Base-by-base conservation (phyloP, 2,329 filamentous ascomycete genomes). In the Aspergillus nomiae region DNA sequence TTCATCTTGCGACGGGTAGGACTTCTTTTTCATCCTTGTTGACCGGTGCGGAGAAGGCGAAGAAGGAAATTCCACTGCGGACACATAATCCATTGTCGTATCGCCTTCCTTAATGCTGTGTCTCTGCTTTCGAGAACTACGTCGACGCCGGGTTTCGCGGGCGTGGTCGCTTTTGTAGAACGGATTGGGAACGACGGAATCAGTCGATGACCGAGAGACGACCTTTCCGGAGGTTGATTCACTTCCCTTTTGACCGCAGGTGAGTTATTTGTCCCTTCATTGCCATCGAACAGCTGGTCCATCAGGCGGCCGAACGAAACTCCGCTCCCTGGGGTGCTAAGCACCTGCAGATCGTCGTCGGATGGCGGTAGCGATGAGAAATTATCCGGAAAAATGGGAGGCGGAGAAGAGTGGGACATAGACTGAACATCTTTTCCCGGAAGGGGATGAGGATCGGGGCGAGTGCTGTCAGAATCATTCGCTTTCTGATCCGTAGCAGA, bases 141-240 rank as follows among this genome's bases (percentile, higher is more conserved):
- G 64, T 24, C n/a, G 53, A 16, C 43, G 62, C 16, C 59, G 61
- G 36, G 67, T 64, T 53, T 69, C 68, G 26, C 65, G 59, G 14
- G 65, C 65, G 55, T 67, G 69, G 56, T 74, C 73, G 16, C 69
- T 63, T 41, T 76, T 69, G 56, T 72, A 75, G 57, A 76, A 76
- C 8, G 75, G 75, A 62, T 77, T 76, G 2, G 70, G 70, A 9
- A 76, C 70, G 9, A 64, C 48, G 1, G 67, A 68, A 24, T 34
- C 32, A 12, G 62, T 24, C 5, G 64, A 67, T 3, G 58, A 46
- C 10, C 24, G 51, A 36, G 63, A 63, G 2, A 3, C n/a, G 56
- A 53, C n/a, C 58, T 61, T 14, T 46, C 60, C 28, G 32, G 34
- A 28, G 24, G 34, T 34, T 53, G 19, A 34, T 16, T 41, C 51